Evolutionary conservation across 2,329 filamentous ascomycete genomes (phyloP).

Genomic region (Bipolaris victoriae): DNA sequence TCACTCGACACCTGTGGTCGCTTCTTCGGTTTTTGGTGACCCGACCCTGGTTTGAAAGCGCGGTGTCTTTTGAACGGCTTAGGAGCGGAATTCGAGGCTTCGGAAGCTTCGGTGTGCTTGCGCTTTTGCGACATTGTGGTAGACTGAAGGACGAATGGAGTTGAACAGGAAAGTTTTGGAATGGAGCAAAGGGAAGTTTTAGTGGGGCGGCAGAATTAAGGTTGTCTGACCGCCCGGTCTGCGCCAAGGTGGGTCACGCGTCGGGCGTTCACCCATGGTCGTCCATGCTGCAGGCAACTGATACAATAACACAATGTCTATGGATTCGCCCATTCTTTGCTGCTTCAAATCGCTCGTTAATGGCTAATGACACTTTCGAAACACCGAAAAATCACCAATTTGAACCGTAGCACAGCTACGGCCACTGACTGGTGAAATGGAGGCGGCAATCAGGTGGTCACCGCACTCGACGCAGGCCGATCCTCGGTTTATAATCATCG

Average conservation of each 20-base stretch:
- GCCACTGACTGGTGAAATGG: constrained; percentile 52
- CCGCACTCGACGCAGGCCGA: constrained; percentile 59
- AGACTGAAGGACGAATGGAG: constrained; percentile 2
- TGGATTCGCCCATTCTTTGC: neutral
- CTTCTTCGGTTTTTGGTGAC: constrained; percentile 23
- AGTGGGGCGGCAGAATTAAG: constrained; percentile 39
- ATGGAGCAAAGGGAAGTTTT: constrained; percentile 33
- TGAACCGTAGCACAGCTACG: neutral
- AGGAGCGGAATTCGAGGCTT: constrained; percentile 16
- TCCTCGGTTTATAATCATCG: constrained; percentile 67
- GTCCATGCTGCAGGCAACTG: neutral
- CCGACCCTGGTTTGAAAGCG: constrained; percentile 25
- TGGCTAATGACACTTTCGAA: neutral
- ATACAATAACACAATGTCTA: neutral
- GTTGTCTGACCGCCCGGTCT: constrained; percentile 23
- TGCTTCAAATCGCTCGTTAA: neutral
- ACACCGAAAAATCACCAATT: constrained; percentile 1
- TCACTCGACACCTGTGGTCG: constrained; percentile 31
- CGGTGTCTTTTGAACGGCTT: constrained; percentile 35
- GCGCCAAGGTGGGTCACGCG: constrained; percentile 33
- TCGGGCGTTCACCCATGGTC: constrained; percentile 22
- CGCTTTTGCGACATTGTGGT: constrained; percentile 46
- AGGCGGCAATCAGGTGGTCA: constrained; percentile 69
- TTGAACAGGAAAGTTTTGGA: constrained; percentile 11
- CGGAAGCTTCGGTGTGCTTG: constrained; percentile 36